These are phyloP conservation scores for Naganishia vishniacii DNA, from an alignment of 768 basidiomycete species.

Conservation along the genomic window DNA sequence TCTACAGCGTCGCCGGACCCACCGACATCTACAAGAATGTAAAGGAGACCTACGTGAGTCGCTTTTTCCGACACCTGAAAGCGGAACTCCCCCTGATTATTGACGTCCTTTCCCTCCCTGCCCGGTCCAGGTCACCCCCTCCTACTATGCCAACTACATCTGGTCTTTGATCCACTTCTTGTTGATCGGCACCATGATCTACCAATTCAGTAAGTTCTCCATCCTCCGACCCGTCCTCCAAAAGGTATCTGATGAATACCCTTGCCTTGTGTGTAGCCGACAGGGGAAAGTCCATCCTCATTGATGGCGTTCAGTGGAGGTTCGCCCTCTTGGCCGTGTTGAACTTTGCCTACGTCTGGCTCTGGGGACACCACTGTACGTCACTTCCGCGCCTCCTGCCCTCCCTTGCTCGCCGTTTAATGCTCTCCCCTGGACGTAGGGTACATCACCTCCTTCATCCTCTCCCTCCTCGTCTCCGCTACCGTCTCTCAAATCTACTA, in stretches of 20 bases:
- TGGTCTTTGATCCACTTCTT: slow-evolving; percentile 83
- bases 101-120: too few relatives aligned
- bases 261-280: slow-evolving; percentile 25
- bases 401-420: neutral
- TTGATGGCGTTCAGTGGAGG: slow-evolving; percentile 86
- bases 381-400: neutral
- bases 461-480: slow-evolving; percentile 80
- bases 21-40: slow-evolving; percentile 54
- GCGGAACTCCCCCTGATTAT: neutral
- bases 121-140: slow-evolving; percentile 85
- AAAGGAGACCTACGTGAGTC: slow-evolving; percentile 67
- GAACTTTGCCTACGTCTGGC: slow-evolving; percentile 81
- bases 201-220: slow-evolving; percentile 43
- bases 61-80: neutral
- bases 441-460: slow-evolving; percentile 66
- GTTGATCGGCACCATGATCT: slow-evolving; percentile 78
- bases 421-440: neutral
- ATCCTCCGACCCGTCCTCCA: neutral
- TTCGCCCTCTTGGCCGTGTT: slow-evolving; percentile 81
- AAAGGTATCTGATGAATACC: neutral
- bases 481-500: slow-evolving; percentile 84
- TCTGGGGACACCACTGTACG: slow-evolving; percentile 72
- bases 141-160: slow-evolving; percentile 83
- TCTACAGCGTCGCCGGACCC: slow-evolving; percentile 76
- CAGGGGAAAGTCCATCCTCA: slow-evolving; percentile 65